These are phyloP conservation scores for Venturia oleaginea DNA, from an alignment of 2,329 filamentous ascomycete species.

Conservation along the genomic window DNA sequence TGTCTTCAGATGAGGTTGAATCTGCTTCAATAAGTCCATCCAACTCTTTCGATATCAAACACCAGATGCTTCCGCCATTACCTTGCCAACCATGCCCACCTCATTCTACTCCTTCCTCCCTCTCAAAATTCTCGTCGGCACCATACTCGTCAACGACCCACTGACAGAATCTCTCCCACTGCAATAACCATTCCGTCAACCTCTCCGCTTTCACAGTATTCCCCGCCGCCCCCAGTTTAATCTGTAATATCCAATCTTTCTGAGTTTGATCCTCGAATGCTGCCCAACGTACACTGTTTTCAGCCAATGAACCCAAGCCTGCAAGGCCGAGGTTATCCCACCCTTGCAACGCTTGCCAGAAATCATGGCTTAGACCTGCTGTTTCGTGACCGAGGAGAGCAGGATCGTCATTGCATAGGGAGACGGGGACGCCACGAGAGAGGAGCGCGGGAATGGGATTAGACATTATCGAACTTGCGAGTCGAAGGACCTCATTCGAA, in stretches of 20 bases:
- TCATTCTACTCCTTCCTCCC: not conserved
- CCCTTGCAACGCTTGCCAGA: slow-evolving; percentile 86
- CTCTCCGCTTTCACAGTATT: slow-evolving; percentile 60
- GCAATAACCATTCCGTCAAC: slow-evolving; percentile 66
- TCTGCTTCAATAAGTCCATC: not conserved
- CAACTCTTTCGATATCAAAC: not conserved
- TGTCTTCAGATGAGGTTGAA: not conserved
- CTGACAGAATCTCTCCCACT: slow-evolving; percentile 84
- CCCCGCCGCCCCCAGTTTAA: slow-evolving; percentile 67
- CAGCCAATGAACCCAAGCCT: slow-evolving; percentile 75
- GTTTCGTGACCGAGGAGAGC: slow-evolving; percentile 77
- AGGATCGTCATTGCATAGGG: slow-evolving; percentile 84
- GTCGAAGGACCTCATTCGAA: slow-evolving; percentile 75
- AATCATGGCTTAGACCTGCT: slow-evolving; percentile 81
- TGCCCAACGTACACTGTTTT: slow-evolving; percentile 88
- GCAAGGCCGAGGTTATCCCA: slow-evolving; percentile 87
- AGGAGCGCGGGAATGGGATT: slow-evolving; percentile 79
- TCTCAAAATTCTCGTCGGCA: slow-evolving; percentile 36
- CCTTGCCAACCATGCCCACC: not conserved
- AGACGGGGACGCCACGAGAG: slow-evolving; percentile 73
- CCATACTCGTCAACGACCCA: slow-evolving; percentile 78
- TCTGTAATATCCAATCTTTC: slow-evolving; percentile 61
- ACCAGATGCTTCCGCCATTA: not conserved
- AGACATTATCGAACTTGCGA: slow-evolving; percentile 65
- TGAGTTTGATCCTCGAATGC: slow-evolving; percentile 71